These are phyloP conservation scores for Senecio squalidus DNA, from an alignment of 140 eudicot species.

Conservation along the genomic window DNA sequence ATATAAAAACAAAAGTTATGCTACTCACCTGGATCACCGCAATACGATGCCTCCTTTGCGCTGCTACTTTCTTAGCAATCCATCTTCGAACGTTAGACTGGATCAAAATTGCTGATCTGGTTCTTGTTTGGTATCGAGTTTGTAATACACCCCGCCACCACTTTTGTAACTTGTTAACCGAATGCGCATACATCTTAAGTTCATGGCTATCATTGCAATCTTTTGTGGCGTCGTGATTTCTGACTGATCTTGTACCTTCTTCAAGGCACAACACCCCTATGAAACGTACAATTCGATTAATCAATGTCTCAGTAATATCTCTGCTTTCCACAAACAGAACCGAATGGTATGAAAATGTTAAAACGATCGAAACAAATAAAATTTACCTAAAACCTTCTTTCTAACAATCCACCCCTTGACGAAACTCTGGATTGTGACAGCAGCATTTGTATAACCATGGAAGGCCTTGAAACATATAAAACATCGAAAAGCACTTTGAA, in stretches of 20 bases:
- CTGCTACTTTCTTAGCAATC: conserved; percentile 42
- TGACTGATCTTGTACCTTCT: conserved; percentile 6
- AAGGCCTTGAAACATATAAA: conserved; percentile 35
- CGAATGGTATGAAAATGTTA: background rate
- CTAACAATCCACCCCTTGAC: conserved; percentile 45
- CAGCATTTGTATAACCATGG: conserved; percentile 34
- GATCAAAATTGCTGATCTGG: conserved; percentile 48
- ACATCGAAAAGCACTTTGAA: conserved; percentile 47
- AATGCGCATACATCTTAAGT: too few species aligned
- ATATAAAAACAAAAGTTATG: background rate
- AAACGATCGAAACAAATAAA: background rate
- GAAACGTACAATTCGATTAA: background rate
- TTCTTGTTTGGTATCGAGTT: conserved; percentile 32
- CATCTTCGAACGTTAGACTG: conserved; percentile 69
- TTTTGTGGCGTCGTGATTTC: conserved; percentile 8
- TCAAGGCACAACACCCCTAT: conserved; percentile 35
- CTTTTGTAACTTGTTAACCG: too few species aligned
- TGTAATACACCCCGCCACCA: conserved; percentile 23
- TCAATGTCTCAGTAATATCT: conserved; percentile 19
- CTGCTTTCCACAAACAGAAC: too few species aligned
- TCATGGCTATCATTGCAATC: too few species aligned
- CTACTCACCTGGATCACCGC: conserved; percentile 72
- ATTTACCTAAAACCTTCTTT: conserved; percentile 59
- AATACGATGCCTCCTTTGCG: conserved; percentile 30
- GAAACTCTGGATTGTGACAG: conserved; percentile 49